A percentile compares a stretch with the other conserved stretches of the same genome.
These are phyloP conservation scores for Penicillium corylophilum DNA, from an alignment of 2,329 filamentous ascomycete genomes.

Conservation along the genomic window DNA sequence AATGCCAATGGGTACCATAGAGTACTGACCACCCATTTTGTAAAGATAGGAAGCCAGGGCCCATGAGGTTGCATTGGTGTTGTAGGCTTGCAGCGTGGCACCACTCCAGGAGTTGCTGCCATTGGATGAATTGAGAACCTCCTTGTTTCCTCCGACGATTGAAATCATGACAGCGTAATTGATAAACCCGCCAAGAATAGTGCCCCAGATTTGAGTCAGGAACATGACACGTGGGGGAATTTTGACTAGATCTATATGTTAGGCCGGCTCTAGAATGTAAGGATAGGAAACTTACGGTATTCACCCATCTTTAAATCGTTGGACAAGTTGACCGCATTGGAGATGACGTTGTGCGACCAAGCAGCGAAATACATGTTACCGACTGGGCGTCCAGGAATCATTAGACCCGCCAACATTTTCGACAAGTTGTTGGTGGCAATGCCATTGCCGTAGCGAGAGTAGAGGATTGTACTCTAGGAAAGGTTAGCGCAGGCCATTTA, in stretches of 20 bases:
- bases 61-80: constrained; percentile 39
- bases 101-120: constrained; percentile 57
- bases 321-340: constrained; percentile 51
- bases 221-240: constrained; percentile 58
- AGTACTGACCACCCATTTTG: constrained; percentile 34
- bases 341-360: constrained; percentile 60
- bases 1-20: constrained; percentile 53
- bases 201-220: constrained; percentile 56
- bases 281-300: constrained; percentile 47
- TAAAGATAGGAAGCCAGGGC: constrained; percentile 57
- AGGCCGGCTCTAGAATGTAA: neutral
- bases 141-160: constrained; percentile 53
- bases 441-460: constrained; percentile 15
- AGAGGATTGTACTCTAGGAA: constrained; percentile 43
- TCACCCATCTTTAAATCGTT: constrained; percentile 60
- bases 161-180: constrained; percentile 59
- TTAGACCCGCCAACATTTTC: constrained; percentile 56
- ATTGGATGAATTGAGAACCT: constrained; percentile 46
- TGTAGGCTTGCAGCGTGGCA: constrained; percentile 48
- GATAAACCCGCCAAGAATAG: constrained; percentile 53
- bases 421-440: constrained; percentile 49
- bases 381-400: constrained; percentile 52
- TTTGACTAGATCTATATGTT: constrained; percentile 35
- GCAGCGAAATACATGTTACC: constrained; percentile 61
- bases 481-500: neutral